phyloP scores from a whole-genome alignment of 257 asterid species.

The Solanum corneliomulleri region DNA sequence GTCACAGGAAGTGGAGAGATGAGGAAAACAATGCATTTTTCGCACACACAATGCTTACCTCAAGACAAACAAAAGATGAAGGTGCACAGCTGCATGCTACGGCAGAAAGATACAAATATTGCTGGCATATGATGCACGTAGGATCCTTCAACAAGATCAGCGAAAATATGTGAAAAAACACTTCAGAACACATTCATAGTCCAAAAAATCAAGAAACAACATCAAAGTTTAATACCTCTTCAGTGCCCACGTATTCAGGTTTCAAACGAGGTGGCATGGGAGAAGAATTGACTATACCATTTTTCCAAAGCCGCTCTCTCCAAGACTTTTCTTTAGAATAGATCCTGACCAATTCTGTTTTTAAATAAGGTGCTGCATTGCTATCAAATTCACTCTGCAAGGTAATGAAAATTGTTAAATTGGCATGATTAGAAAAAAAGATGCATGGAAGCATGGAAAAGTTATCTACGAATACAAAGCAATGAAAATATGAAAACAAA shows the following conservation, averaged over 20 bases:
- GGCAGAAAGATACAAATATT: slow-evolving; percentile 77
- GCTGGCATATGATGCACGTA: slow-evolving; percentile 83
- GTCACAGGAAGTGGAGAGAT: not conserved
- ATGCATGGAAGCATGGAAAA: not conserved
- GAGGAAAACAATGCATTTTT: not conserved
- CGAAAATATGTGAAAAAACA: slow-evolving; percentile 13
- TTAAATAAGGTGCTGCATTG: slow-evolving; percentile 51
- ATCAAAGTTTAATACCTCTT: slow-evolving; percentile 50
- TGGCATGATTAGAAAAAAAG: not conserved
- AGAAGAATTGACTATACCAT: slow-evolving; percentile 65
- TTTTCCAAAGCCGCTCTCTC: slow-evolving; percentile 82
- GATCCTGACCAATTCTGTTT: slow-evolving; percentile 58
- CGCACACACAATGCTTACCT: slow-evolving; percentile 38
- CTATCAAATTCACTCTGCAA: slow-evolving; percentile 57
- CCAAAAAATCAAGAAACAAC: not conserved
- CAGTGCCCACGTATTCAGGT: slow-evolving; percentile 71
- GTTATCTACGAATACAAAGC: not conserved
- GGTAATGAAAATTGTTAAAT: slow-evolving; percentile 5
- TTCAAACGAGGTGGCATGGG: slow-evolving; percentile 49
- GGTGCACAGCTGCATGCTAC: slow-evolving; percentile 83
- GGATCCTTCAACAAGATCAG: slow-evolving; percentile 54
- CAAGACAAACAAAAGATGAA: slow-evolving; percentile 70
- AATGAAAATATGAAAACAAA: not conserved
- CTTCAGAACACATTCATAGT: not conserved
- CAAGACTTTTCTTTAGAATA: slow-evolving; percentile 55